A percentile compares a stretch with the other conserved stretches of the same genome.
These are phyloP conservation scores for Thraustotheca clavata DNA, from an alignment of 352 stramenopile species.

Conservation along the genomic window DNA sequence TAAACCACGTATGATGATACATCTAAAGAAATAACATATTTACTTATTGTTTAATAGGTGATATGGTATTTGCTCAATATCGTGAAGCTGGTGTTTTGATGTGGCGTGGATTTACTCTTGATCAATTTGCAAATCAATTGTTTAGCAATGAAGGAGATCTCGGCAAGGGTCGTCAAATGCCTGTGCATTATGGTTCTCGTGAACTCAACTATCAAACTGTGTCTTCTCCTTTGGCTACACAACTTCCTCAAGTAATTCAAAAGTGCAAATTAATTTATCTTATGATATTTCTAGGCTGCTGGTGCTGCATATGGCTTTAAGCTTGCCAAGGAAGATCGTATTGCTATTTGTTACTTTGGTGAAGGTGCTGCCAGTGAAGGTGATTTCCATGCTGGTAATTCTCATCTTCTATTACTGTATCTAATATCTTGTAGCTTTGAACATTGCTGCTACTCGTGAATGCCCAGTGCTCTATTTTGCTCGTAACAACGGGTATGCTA, in stretches of 20 bases:
- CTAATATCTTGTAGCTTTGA: conserved; percentile 49
- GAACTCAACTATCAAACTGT: conserved; percentile 97
- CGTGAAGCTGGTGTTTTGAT: conserved; percentile 96
- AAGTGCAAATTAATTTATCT: background rate
- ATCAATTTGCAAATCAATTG: conserved; percentile 95
- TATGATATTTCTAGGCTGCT: conserved; percentile 66
- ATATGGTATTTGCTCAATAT: conserved; percentile 98
- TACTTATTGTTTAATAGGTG: conserved; percentile 27
- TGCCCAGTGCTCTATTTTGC: conserved; percentile 96
- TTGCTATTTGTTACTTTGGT: conserved; percentile 95
- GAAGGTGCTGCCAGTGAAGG: conserved; percentile 95
- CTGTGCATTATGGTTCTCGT: conserved; percentile 96
- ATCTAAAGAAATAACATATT: background rate
- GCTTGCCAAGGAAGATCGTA: conserved; percentile 83
- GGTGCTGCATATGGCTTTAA: conserved; percentile 96
- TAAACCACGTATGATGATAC: conserved; percentile 27
- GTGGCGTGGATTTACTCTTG: conserved; percentile 96
- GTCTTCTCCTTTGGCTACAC: conserved; percentile 93
- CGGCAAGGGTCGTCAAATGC: conserved; percentile 96
- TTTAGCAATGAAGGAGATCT: conserved; percentile 95
- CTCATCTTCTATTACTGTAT: background rate
- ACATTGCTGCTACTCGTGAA: conserved; percentile 95
- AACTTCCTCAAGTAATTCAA: conserved; percentile 86
- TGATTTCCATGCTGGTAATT: conserved; percentile 91
- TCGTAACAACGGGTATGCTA: conserved; percentile 99